Conservation (phyloP, 1,284 basidiomycete species). For the Pseudozyma sp. region DNA sequence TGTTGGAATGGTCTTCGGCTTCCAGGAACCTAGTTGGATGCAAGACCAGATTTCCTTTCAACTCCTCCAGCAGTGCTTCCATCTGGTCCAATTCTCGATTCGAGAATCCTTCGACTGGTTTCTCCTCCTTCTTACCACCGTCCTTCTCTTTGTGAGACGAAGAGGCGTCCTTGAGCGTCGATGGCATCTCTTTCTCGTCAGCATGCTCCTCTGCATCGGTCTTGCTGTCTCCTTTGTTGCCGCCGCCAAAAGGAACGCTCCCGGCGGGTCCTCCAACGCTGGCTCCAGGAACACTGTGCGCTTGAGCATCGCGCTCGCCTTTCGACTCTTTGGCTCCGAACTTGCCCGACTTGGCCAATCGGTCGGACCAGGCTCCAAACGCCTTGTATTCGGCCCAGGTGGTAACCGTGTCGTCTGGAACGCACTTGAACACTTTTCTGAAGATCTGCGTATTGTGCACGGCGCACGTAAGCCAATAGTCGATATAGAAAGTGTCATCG, state of each 20-base stretch:
- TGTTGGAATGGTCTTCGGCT: slow-evolving; percentile 58
- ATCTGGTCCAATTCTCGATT: slow-evolving; percentile 59
- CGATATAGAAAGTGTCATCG: slow-evolving; percentile 58
- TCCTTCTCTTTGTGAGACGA: slow-evolving; percentile 7
- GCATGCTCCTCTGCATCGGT: neutral
- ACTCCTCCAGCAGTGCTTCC: slow-evolving; percentile 59
- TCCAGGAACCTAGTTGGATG: slow-evolving; percentile 65
- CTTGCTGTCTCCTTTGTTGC: neutral
- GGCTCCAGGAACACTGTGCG: slow-evolving; percentile 47
- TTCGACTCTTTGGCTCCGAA: slow-evolving; percentile 41
- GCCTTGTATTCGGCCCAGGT: slow-evolving; percentile 68
- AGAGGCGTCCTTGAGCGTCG: neutral
- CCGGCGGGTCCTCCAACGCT: slow-evolving; percentile 46
- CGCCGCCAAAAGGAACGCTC: neutral
- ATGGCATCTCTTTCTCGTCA: neutral
- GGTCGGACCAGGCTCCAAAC: slow-evolving; percentile 55
- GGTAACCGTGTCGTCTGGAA: slow-evolving; percentile 66
- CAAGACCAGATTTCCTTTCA: slow-evolving; percentile 58
- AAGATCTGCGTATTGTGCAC: slow-evolving; percentile 66
- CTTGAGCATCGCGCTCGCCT: slow-evolving; percentile 35
- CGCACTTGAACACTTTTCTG: slow-evolving; percentile 66
- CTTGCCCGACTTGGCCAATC: slow-evolving; percentile 47
- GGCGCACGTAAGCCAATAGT: slow-evolving; percentile 62
- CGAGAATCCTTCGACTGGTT: slow-evolving; percentile 51
- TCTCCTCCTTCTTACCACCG: slow-evolving; percentile 16